Conservation (phyloP, 192 early-diverging fungal species). For the Coemansia sp. region DNA sequence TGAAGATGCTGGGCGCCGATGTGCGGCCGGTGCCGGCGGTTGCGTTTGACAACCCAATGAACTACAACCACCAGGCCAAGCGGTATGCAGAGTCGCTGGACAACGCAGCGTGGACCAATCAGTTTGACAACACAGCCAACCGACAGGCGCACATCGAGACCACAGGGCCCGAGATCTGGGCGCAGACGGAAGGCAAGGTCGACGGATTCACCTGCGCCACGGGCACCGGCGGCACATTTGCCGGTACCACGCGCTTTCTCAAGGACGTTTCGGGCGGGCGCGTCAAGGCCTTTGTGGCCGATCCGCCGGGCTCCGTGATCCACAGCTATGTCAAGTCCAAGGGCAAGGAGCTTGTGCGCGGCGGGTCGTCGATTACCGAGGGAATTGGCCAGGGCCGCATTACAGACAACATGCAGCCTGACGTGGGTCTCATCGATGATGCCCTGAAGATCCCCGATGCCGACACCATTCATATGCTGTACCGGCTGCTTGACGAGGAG, state of each 20-base stretch:
- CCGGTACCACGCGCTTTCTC: slow-evolving; percentile 78
- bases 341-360: slow-evolving; percentile 65
- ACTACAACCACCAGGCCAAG: slow-evolving; percentile 93
- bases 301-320: slow-evolving; percentile 93
- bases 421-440: slow-evolving; percentile 78
- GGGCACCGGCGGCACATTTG: slow-evolving; percentile 90
- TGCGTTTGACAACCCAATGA: slow-evolving; percentile 84
- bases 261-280: slow-evolving; percentile 70
- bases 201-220: slow-evolving; percentile 93
- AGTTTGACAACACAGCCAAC: slow-evolving; percentile 94
- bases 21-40: slow-evolving; percentile 92
- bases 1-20: slow-evolving; percentile 91
- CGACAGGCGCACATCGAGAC: slow-evolving; percentile 91
- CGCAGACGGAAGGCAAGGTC: slow-evolving; percentile 74
- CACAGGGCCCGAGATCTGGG: slow-evolving; percentile 94
- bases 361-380: slow-evolving; percentile 88
- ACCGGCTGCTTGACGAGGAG: slow-evolving; percentile 88
- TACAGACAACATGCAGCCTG: slow-evolving; percentile 83
- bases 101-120: slow-evolving; percentile 96
- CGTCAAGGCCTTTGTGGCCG: slow-evolving; percentile 82
- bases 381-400: slow-evolving; percentile 95
- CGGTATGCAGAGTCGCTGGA: slow-evolving; percentile 73
- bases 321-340: slow-evolving; percentile 77
- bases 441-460: slow-evolving; percentile 81
- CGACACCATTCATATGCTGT: slow-evolving; percentile 82